phyloP scores from a whole-genome alignment of 2,329 filamentous ascomycete species.

The Pochonia chlamydosporia region DNA sequence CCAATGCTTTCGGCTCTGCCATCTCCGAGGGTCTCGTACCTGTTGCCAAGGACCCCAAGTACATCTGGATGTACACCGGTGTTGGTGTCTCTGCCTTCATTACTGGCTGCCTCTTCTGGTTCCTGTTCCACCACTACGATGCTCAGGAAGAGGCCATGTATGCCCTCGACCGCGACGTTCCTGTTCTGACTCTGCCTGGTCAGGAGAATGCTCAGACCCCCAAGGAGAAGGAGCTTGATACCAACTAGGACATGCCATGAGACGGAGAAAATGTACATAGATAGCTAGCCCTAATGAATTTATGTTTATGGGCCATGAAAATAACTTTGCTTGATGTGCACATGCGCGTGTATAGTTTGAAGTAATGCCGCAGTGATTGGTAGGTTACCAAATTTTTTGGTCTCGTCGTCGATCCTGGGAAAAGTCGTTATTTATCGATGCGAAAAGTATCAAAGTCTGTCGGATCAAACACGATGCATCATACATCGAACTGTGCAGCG shows the following conservation, averaged over 20 bases:
- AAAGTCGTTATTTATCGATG: too few relatives aligned
- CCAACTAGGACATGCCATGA: not conserved
- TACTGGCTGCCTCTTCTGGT: slow-evolving; percentile 48
- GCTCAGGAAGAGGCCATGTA: slow-evolving; percentile 32
- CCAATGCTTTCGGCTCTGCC: slow-evolving; percentile 51
- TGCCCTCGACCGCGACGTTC: slow-evolving; percentile 29
- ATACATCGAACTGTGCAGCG: too few relatives aligned
- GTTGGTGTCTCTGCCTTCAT: slow-evolving; percentile 43
- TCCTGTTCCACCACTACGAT: slow-evolving; percentile 32
- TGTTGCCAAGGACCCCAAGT: slow-evolving; percentile 54
- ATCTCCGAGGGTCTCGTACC: slow-evolving; percentile 58
- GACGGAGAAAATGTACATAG: not conserved
- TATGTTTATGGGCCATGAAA: not conserved
- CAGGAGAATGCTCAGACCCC: not conserved
- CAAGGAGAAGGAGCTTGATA: not conserved
- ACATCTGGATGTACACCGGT: slow-evolving; percentile 61
- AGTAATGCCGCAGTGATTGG: too few relatives aligned
- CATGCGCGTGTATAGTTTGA: too few relatives aligned
- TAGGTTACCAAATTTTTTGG: too few relatives aligned
- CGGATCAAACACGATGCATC: too few relatives aligned
- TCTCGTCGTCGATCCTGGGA: too few relatives aligned
- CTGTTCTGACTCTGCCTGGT: slow-evolving; percentile 8
- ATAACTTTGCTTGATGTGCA: too few relatives aligned
- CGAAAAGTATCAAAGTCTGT: too few relatives aligned
- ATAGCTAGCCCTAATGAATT: not conserved